A percentile compares a stretch with the other conserved stretches of the same genome.
These are phyloP conservation scores for Hydnomerulius pinastri DNA, from an alignment of 768 basidiomycete genomes.

Conservation along the genomic window DNA sequence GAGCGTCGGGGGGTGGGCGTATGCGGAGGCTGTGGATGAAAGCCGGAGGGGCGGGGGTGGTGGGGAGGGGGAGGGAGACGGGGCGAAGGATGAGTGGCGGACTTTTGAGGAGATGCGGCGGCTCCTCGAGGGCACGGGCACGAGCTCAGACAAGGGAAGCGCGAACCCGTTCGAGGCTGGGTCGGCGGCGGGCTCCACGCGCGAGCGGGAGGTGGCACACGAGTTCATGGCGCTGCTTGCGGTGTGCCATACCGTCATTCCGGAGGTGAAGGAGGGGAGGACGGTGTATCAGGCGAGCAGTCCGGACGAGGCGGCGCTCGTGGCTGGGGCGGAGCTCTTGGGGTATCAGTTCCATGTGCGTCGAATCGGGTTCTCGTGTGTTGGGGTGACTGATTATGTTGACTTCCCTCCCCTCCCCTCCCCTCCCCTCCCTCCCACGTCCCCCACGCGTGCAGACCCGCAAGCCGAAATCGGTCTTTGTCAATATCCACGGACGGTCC, in stretches of 20 bases:
- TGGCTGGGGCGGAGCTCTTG: slow-evolving; percentile 88
- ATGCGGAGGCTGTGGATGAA: slow-evolving; percentile 91
- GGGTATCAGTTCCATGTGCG: slow-evolving; percentile 94
- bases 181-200: slow-evolving; percentile 17
- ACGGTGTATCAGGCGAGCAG: slow-evolving; percentile 94
- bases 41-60: slow-evolving; percentile 61
- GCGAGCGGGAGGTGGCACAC: slow-evolving; percentile 53
- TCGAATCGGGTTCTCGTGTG: slow-evolving; percentile 18
- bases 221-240: slow-evolving; percentile 85
- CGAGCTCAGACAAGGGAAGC: slow-evolving; percentile 21
- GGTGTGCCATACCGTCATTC: slow-evolving; percentile 98
- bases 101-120: slow-evolving; percentile 76
- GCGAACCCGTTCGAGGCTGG: slow-evolving; percentile 58
- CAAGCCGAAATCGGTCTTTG: slow-evolving; percentile 94
- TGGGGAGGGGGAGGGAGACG: slow-evolving; percentile 37
- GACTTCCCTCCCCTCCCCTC: not conserved
- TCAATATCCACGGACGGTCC: slow-evolving; percentile 70
- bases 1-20: slow-evolving; percentile 84
- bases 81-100: slow-evolving; percentile 58
- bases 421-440: no score
- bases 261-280: slow-evolving; percentile 87
- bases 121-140: slow-evolving; percentile 45
- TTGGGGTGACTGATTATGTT: not conserved
- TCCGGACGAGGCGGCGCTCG: slow-evolving; percentile 96
- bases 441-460: slow-evolving; percentile 60